phyloP scores from a whole-genome alignment of 768 basidiomycete genomes.

The Dictyophora rubrovolvata region DNA sequence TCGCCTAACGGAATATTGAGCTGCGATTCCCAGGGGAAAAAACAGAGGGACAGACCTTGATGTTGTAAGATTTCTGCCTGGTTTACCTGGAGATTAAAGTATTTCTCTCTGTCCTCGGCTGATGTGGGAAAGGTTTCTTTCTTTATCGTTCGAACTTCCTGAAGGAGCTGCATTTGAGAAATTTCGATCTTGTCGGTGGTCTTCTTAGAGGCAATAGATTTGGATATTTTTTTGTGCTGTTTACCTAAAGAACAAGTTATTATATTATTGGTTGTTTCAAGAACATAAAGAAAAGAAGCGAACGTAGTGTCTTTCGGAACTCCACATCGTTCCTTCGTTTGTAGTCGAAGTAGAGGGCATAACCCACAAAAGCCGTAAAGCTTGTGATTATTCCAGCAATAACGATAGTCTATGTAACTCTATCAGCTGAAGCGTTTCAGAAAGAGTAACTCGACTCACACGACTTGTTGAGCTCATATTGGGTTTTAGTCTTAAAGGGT shows the following conservation, averaged over 20 bases:
- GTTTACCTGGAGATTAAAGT: slow-evolving; percentile 85
- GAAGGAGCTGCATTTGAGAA: slow-evolving; percentile 37
- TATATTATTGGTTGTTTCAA: slow-evolving; percentile 2
- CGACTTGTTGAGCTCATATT: too few relatives aligned
- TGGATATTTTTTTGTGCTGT: slow-evolving; percentile 83
- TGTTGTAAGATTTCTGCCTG: slow-evolving; percentile 76
- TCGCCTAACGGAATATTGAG: slow-evolving; percentile 44
- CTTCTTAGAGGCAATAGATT: slow-evolving; percentile 41
- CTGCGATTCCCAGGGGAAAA: background rate
- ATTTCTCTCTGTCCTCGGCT: slow-evolving; percentile 74
- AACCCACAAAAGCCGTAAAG: slow-evolving; percentile 50
- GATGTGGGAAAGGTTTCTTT: slow-evolving; percentile 56
- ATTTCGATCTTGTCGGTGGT: background rate
- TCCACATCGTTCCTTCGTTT: slow-evolving; percentile 76
- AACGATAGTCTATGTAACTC: slow-evolving; percentile 14
- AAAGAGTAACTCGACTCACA: too few relatives aligned
- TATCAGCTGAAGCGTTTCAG: background rate
- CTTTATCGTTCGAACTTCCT: slow-evolving; percentile 39
- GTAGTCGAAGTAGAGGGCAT: slow-evolving; percentile 92
- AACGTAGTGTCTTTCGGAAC: slow-evolving; percentile 85
- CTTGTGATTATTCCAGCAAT: slow-evolving; percentile 39
- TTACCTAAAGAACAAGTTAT: slow-evolving; percentile 46
- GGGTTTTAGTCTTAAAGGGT: too few relatives aligned
- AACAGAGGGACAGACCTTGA: slow-evolving; percentile 43
- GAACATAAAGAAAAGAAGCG: slow-evolving; percentile 26